Evolutionary conservation across 345 rosid genomes (phyloP), one percentile per base, ranked within the genome.

Genomic region (Salix viminalis): DNA sequence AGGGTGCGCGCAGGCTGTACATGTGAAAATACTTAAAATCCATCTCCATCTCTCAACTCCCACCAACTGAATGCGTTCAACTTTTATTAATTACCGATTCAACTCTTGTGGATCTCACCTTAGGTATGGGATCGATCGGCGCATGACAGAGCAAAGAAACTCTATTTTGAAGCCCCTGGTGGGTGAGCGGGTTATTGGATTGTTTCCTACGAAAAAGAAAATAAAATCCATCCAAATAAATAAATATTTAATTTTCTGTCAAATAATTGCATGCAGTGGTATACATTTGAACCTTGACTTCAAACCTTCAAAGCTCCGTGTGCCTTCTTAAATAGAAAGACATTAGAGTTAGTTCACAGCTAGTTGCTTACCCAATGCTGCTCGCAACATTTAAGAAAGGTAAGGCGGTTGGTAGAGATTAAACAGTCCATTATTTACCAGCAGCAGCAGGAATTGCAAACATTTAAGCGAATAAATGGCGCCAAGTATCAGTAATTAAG

Each of bases 21-120:
- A 84, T 75, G 82, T 81, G 84, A 83, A 50, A 18, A 13, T 70
- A 80, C 75, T 77, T 19, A 79, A 67, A 69, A 52, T 64, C 52
- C 32, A 58, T 72, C 70, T 32, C 46, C 65, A 74, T 84, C 75
- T 37, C 84, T 88, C 90, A 86, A 84, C 84, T 23, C 83, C 89
- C 82, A 83, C 76, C 86, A 73, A 83, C 79, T 77, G 70, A 67
- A 65, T 75, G 67, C 73, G 52, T 70, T 37, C 2, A 71, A 34
- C 65, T 84, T 84, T 62, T 36, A 36, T 36, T 36, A 36, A 79
- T 77, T 77, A 71, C 83, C 56, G 42, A 69, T 70, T 70, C 67
- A 72, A 72, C 79, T 34, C 34, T 42, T 3, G 21, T 74, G 0
- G 26, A 24, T 24, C 68, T 34, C 69, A 2, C 23, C 69, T 16